Conservation (phyloP, 805 yeast genomes). For the Candida koratica region DNA sequence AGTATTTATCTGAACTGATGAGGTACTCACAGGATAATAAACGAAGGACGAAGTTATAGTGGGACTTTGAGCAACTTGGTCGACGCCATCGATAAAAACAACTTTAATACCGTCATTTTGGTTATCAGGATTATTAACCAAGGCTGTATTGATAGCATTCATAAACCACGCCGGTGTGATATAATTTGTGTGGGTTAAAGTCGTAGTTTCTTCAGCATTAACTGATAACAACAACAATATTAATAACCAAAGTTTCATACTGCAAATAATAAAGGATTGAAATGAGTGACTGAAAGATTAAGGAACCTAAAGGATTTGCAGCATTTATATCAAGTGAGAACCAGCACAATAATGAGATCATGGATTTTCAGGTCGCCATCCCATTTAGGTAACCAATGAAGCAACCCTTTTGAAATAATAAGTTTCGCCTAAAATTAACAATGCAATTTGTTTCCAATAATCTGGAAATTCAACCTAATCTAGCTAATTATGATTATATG, state of each 20-base stretch:
- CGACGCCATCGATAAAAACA: constrained; percentile 25
- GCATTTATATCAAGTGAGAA: background rate
- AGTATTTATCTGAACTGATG: constrained; percentile 15
- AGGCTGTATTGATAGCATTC: constrained; percentile 16
- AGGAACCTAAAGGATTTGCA: background rate
- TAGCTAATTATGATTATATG: constrained; percentile 1
- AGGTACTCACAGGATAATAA: constrained; percentile 20
- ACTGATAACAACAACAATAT: constrained; percentile 3
- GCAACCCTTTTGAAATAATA: background rate
- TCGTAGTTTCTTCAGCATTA: constrained; percentile 15
- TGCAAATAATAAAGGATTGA: background rate
- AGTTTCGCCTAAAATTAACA: background rate
- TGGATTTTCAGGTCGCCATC: background rate
- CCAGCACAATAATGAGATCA: constrained; percentile 2
- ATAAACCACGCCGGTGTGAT: constrained; percentile 23
- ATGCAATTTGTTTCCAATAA: background rate
- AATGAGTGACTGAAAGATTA: constrained; percentile 4
- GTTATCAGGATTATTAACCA: constrained; percentile 18
- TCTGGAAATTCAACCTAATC: background rate
- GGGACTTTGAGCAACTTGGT: constrained; percentile 1
- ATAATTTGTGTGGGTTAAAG: constrained; percentile 25
- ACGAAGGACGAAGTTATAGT: constrained; percentile 18
- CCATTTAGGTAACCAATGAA: background rate
- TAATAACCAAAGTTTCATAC: constrained; percentile 5
- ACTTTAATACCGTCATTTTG: constrained; percentile 26